phyloP scores from a whole-genome alignment of 2,329 filamentous ascomycete species.

The Calonectria honghensis region DNA sequence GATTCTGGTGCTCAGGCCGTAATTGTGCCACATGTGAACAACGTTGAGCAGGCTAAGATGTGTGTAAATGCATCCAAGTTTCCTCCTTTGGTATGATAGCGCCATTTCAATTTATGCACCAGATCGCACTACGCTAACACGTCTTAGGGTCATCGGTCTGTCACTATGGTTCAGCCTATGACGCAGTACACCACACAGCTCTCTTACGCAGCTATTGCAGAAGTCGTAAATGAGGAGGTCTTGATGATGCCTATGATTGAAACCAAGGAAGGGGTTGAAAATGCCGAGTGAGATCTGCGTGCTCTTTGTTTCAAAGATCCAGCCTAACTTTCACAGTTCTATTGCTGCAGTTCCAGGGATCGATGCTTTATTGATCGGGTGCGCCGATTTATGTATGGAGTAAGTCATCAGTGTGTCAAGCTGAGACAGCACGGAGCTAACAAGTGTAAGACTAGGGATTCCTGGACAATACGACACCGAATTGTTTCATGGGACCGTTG shows the following conservation, averaged over 20 bases:
- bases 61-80: slow-evolving; percentile 20
- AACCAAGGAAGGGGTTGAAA: background rate
- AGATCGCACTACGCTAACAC: background rate
- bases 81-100: background rate
- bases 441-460: background rate
- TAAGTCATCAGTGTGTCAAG: background rate
- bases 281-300: background rate
- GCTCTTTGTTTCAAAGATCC: too few species aligned
- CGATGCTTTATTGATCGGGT: background rate
- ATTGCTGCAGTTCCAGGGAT: slow-evolving; percentile 9
- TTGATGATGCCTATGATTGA: slow-evolving; percentile 19
- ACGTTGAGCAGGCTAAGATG: slow-evolving; percentile 13
- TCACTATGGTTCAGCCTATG: slow-evolving; percentile 15
- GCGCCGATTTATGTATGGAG: slow-evolving; percentile 22
- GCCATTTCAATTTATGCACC: too few species aligned
- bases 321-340: background rate
- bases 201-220: slow-evolving; percentile 8
- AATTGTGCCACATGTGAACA: slow-evolving; percentile 10
- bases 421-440: background rate
- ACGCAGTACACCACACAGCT: slow-evolving; percentile 15
- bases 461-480: slow-evolving; percentile 8
- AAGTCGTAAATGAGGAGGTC: slow-evolving; percentile 7
- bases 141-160: background rate
- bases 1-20: slow-evolving; percentile 15
- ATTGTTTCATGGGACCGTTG: slow-evolving; percentile 1